phyloP scores from a whole-genome alignment of 1,284 basidiomycete species.

The Cystobasidium slooffiae region DNA sequence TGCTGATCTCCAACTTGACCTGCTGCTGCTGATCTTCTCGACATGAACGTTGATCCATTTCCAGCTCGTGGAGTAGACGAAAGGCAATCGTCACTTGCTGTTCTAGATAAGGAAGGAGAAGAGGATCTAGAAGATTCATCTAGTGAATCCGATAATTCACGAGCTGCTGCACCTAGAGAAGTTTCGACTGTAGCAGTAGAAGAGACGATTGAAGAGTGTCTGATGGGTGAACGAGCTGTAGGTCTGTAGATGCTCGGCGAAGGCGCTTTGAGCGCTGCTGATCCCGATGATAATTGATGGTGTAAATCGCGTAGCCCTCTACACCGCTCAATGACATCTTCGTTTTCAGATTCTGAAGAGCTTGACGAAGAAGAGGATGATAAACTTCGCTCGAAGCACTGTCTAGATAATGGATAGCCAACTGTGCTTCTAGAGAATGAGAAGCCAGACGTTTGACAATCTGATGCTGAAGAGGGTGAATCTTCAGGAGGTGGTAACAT shows the following conservation, averaged over 20 bases:
- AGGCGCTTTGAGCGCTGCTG: not conserved
- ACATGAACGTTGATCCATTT: conserved; percentile 1
- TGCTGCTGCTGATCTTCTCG: not conserved
- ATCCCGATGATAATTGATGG: not conserved
- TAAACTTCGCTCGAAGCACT: not conserved
- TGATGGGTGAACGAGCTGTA: conserved; percentile 9
- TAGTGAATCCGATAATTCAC: conserved; percentile 23
- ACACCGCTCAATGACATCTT: conserved; percentile 21
- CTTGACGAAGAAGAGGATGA: conserved; percentile 13
- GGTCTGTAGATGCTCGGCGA: not conserved
- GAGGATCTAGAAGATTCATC: conserved; percentile 26
- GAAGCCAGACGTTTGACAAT: conserved; percentile 6
- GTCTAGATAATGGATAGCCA: conserved; percentile 18
- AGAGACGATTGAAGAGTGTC: not conserved
- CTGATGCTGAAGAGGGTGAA: conserved; percentile 21
- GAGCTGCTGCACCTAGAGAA: conserved; percentile 22
- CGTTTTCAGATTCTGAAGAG: conserved; percentile 18
- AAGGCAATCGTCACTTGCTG: conserved; percentile 19
- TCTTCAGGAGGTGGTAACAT: conserved; percentile 13
- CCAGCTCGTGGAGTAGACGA: conserved; percentile 21
- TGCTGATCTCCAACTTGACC: too few species aligned
- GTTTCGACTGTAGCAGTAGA: conserved; percentile 26
- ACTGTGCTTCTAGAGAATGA: conserved; percentile 8
- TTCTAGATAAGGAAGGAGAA: not conserved
- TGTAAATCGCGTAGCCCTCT: conserved; percentile 1